Conservation (phyloP, 305 asterid genomes). For the Stenogyne calaminthoides region DNA sequence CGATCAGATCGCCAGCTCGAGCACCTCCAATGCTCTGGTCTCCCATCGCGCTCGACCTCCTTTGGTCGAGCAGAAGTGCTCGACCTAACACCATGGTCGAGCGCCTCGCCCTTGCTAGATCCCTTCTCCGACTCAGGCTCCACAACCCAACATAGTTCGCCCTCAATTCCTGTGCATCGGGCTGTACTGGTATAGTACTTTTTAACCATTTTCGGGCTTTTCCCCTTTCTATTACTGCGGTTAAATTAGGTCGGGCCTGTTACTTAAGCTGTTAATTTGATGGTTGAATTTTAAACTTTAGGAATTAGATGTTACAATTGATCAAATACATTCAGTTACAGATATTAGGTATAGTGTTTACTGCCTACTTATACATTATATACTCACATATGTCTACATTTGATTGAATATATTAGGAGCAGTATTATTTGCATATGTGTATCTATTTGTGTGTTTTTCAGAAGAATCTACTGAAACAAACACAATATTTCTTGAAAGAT, state of each 20-base stretch:
- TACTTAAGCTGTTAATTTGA: background rate
- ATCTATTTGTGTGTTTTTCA: background rate
- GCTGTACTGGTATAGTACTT: conserved; percentile 62
- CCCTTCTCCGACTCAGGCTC: no score
- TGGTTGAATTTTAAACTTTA: background rate
- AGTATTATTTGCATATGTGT: no score
- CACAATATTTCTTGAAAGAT: no score
- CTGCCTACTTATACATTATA: background rate
- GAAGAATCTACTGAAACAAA: no score
- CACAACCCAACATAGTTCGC: conserved; percentile 36
- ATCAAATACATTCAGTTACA: background rate
- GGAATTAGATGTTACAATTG: background rate
- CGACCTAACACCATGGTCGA: no score
- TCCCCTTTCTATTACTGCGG: background rate
- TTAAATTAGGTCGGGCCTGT: background rate
- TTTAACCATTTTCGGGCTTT: background rate
- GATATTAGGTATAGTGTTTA: background rate
- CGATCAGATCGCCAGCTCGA: no score
- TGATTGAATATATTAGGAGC: no score
- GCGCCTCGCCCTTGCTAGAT: no score
- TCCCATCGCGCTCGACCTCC: no score
- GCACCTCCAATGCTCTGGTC: no score
- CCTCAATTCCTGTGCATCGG: conserved; percentile 79
- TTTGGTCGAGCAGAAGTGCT: no score
- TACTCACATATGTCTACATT: background rate